Evolutionary conservation across 228 moss, liverwort and hornwort species (phyloP).

Genomic region (Sphagnum magellanicum): DNA sequence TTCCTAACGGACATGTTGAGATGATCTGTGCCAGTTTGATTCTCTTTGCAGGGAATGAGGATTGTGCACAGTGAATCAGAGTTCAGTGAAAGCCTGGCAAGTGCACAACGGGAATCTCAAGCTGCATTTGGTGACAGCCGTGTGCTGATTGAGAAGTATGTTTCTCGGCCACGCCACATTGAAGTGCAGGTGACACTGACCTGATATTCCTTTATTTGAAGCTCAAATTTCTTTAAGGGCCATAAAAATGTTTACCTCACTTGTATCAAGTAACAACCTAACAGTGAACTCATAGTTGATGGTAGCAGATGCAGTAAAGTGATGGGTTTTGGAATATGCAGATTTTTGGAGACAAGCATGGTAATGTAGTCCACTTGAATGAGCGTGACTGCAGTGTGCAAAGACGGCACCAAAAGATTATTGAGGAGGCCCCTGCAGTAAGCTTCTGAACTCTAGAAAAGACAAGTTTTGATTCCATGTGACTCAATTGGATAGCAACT

Average conservation of each 20-base stretch:
- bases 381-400: slow-evolving; percentile 98
- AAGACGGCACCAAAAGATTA: slow-evolving; percentile 97
- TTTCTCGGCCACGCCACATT: slow-evolving; percentile 81
- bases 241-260: too few species aligned
- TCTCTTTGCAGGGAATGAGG: slow-evolving; percentile 75
- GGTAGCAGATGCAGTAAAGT: not conserved
- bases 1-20: not conserved
- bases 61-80: slow-evolving; percentile 66
- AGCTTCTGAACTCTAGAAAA: not conserved
- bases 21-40: not conserved
- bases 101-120: slow-evolving; percentile 89
- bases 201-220: not conserved
- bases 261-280: too few species aligned
- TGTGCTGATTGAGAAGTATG: slow-evolving; percentile 88
- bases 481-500: not conserved
- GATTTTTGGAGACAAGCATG: slow-evolving; percentile 98
- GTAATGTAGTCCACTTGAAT: slow-evolving; percentile 79
- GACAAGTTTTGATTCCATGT: not conserved
- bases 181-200: slow-evolving; percentile 72
- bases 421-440: slow-evolving; percentile 99
- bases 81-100: slow-evolving; percentile 68
- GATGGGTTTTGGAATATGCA: slow-evolving; percentile 14
- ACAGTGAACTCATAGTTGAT: not conserved
- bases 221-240: too few species aligned
- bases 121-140: slow-evolving; percentile 88